phyloP scores from a whole-genome alignment of 352 stramenopile genomes.

The Globisporangium okanoganense region DNA sequence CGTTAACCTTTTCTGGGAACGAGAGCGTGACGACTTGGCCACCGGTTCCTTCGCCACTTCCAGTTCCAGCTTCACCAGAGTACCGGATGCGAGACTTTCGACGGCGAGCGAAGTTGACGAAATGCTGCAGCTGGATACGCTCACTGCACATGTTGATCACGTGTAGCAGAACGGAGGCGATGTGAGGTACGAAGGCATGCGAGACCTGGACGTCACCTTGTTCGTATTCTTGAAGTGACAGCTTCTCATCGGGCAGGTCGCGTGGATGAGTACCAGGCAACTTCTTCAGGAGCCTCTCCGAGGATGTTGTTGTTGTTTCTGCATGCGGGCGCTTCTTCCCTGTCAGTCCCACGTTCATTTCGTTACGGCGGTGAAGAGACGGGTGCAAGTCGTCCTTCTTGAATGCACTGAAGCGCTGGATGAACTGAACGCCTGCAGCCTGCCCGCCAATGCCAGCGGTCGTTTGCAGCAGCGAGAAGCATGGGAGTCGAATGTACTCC shows the following conservation, averaged over 20 bases:
- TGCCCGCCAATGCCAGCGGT: constrained; percentile 50
- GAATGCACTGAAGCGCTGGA: constrained; percentile 79
- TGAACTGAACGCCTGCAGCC: constrained; percentile 78
- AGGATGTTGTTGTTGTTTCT: constrained; percentile 30
- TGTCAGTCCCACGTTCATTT: constrained; percentile 24
- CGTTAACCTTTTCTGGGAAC: constrained; percentile 82
- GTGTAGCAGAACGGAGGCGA: constrained; percentile 73
- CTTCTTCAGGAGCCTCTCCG: constrained; percentile 30
- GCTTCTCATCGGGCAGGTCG: constrained; percentile 6
- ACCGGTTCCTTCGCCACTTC: constrained; percentile 46
- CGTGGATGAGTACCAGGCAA: constrained; percentile 23
- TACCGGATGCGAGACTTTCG: constrained; percentile 82
- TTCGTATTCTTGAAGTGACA: constrained; percentile 17
- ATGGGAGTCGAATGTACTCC: constrained; percentile 71
- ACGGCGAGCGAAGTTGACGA: constrained; percentile 82
- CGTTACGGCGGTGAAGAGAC: constrained; percentile 46
- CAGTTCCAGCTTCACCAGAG: constrained; percentile 68
- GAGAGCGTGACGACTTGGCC: constrained; percentile 85
- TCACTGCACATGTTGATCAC: constrained; percentile 84
- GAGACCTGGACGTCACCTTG: constrained; percentile 13
- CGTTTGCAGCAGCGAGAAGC: constrained; percentile 79
- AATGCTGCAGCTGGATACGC: constrained; percentile 83
- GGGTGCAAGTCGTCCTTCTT: constrained; percentile 71
- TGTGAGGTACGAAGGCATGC: constrained; percentile 51
- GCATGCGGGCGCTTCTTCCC: constrained; percentile 25